Base-by-base conservation (phyloP, 352 stramenopile species). In the Phytopythium litorale region DNA sequence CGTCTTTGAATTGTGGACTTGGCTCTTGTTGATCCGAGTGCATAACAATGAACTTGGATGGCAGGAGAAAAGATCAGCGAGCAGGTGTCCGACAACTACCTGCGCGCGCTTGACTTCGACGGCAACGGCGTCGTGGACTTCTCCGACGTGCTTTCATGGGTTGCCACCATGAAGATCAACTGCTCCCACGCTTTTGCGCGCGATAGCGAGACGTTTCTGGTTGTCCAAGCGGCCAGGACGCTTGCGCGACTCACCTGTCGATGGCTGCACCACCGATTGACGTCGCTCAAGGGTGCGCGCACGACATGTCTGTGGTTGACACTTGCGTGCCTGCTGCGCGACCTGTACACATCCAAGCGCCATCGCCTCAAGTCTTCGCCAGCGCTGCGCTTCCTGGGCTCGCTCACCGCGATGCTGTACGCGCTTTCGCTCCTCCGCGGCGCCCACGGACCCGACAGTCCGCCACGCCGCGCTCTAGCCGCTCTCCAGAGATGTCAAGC, bases 21-120 rank as follows among this genome's bases (percentile, higher is more conserved):
- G 40, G 25, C 33, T 42, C 32, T 35, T 62, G 9, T 60, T 13
- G 40, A 18, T 21, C 37, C 50, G 18, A 23, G 7, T 18, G n/a
- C 4, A 25, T 40, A 23, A n/a, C 11, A 66, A 32, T 15, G 18
- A 43, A n/a, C 48, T 60, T 6, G 15, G 30, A 18, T 8, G 38
- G 32, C 42, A 93, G 84, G 82, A 19, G 81, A 91, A 50, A 68
- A 68, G 12, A 89, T 94, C 19, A 76, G 64, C 60, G 46, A 61
- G 15, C 42, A 72, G 9, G 74, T 80, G 46, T 78, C 85, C 7
- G 66, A 87, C 7, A 70, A 57, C 43, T 94, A 94, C 58, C 58
- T 91, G 11, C 60, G 84, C 42, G 84, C 83, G 40, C 72, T 94
- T 18, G 85, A 94, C 64, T 92, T 79, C 48, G 84, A 94, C 37